These are phyloP conservation scores for Globisporangium mamillatum DNA, from an alignment of 352 stramenopile genomes.

Conservation along the genomic window DNA sequence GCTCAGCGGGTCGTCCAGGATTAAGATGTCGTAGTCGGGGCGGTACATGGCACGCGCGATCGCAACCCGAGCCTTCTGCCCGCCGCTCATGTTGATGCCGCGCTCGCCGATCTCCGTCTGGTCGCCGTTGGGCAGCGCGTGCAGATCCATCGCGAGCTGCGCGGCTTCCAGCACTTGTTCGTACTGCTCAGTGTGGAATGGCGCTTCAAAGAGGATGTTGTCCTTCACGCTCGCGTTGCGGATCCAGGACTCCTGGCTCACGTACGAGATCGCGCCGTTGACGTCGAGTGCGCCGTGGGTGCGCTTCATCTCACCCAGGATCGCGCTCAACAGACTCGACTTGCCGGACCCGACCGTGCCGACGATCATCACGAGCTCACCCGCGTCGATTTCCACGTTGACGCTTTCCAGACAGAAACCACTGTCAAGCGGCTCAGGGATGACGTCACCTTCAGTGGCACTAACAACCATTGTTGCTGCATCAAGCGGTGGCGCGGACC, in stretches of 20 bases:
- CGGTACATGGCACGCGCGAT: slow-evolving; percentile 91
- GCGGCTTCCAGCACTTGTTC: slow-evolving; percentile 29
- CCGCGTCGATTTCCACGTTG: slow-evolving; percentile 61
- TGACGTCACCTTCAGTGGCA: not conserved
- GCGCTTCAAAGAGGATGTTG: slow-evolving; percentile 87
- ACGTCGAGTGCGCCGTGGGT: slow-evolving; percentile 23
- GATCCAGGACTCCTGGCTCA: slow-evolving; percentile 91
- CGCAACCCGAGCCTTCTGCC: slow-evolving; percentile 72
- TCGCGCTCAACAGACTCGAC: slow-evolving; percentile 46
- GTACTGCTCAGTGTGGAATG: slow-evolving; percentile 38
- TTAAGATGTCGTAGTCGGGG: slow-evolving; percentile 81
- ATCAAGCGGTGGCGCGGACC: not conserved
- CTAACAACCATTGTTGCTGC: not conserved
- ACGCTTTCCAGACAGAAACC: slow-evolving; percentile 27
- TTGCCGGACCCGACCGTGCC: slow-evolving; percentile 52
- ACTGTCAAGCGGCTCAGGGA: not conserved
- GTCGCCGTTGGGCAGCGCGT: slow-evolving; percentile 50
- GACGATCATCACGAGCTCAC: slow-evolving; percentile 54
- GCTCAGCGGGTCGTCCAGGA: slow-evolving; percentile 94
- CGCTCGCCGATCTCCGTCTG: slow-evolving; percentile 57
- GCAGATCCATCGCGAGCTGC: slow-evolving; percentile 41
- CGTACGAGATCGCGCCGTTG: slow-evolving; percentile 60
- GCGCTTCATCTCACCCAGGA: slow-evolving; percentile 50
- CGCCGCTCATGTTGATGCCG: slow-evolving; percentile 58
- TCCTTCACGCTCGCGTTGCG: slow-evolving; percentile 85